phyloP scores from a whole-genome alignment of 208 protist species.

The Phytomonas francai region DNA sequence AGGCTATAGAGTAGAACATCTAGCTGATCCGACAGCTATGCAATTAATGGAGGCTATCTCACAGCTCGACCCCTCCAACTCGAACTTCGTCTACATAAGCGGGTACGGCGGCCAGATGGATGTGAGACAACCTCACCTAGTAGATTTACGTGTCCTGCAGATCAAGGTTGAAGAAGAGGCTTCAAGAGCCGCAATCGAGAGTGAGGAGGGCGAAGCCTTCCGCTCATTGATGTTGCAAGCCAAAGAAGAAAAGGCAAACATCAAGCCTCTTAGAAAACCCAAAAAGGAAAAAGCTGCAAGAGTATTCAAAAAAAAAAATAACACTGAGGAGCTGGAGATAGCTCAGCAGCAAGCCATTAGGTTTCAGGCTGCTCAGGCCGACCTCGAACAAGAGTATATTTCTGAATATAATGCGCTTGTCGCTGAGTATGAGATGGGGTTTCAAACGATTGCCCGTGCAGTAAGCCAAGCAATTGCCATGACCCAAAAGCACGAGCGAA shows the following conservation, averaged over 20 bases:
- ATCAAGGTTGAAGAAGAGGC: conserved; percentile 55
- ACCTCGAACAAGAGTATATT: conserved; percentile 56
- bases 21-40: conserved; percentile 37
- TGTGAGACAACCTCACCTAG: conserved; percentile 56
- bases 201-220: conserved; percentile 27
- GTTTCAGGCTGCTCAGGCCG: conserved; percentile 27
- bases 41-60: conserved; percentile 51
- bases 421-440: conserved; percentile 56
- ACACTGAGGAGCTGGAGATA: conserved; percentile 50
- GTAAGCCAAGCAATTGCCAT: conserved; percentile 43
- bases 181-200: conserved; percentile 32
- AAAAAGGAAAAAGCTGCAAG: conserved; percentile 42
- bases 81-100: conserved; percentile 77
- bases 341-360: conserved; percentile 42
- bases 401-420: conserved; percentile 22
- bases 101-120: conserved; percentile 74
- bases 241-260: conserved; percentile 19
- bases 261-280: conserved; percentile 29
- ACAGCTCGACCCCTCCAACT: conserved; percentile 45
- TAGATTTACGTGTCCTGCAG: conserved; percentile 49
- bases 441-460: conserved; percentile 46
- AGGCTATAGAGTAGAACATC: conserved; percentile 63
- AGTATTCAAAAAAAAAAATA: conserved; percentile 40
- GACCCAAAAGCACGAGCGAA: conserved; percentile 55
- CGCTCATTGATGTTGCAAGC: conserved; percentile 25